Evolutionary conservation across 129 eudicot genomes (phyloP).

Genomic region (Artemisia argyi): DNA sequence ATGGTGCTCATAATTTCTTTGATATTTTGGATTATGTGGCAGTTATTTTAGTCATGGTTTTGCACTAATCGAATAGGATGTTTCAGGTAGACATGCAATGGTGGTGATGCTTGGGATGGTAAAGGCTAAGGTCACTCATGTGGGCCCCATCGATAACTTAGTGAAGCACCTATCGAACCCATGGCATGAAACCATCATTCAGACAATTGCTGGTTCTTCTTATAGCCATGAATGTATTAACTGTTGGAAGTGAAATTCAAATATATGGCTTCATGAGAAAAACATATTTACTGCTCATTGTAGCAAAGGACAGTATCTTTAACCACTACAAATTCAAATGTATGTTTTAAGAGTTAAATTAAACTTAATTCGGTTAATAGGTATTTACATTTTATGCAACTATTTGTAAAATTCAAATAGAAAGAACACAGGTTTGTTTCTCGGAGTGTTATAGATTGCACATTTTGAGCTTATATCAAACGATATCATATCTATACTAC

Average conservation of each 20-base stretch:
- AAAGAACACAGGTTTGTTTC: too few relatives aligned
- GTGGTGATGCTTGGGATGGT: conserved; percentile 93
- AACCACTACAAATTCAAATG: too few relatives aligned
- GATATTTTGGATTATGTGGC: background rate
- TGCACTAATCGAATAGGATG: conserved; percentile 10
- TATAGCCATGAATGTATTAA: background rate
- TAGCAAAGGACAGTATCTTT: too few relatives aligned
- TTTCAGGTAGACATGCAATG: conserved; percentile 86
- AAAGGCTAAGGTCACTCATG: conserved; percentile 88
- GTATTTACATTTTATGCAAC: too few relatives aligned
- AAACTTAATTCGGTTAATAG: too few relatives aligned
- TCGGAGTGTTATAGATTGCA: too few relatives aligned
- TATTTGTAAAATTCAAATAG: too few relatives aligned
- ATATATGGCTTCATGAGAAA: background rate
- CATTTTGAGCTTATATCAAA: too few relatives aligned
- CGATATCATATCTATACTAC: too few relatives aligned
- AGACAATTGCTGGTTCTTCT: conserved; percentile 58
- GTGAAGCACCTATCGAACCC: conserved; percentile 79
- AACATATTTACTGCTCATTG: background rate
- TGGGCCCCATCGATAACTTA: conserved; percentile 88
- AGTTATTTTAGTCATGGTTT: background rate
- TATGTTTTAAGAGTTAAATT: too few relatives aligned
- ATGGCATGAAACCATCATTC: conserved; percentile 86
- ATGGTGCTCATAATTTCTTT: conserved; percentile 44
- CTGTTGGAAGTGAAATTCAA: conserved; percentile 2